phyloP scores from a whole-genome alignment of 2,329 filamentous ascomycete genomes.

The Aspergillus caelatus region DNA sequence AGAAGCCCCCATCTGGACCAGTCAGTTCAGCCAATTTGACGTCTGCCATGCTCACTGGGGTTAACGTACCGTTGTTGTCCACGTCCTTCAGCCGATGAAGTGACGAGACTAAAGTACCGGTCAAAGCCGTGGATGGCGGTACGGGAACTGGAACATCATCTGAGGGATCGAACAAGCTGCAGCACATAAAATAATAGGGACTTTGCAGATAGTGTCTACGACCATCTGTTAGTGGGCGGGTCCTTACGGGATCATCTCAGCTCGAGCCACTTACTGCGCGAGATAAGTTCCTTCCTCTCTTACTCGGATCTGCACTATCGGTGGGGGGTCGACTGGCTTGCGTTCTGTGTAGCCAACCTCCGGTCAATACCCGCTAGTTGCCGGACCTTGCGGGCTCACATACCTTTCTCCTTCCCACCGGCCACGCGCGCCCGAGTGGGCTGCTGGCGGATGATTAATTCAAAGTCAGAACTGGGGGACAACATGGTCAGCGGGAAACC shows the following conservation, averaged over 20 bases:
- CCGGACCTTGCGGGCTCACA: constrained; percentile 12
- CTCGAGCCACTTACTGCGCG: constrained; percentile 57
- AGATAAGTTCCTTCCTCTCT: constrained; percentile 51
- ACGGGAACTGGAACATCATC: constrained; percentile 49
- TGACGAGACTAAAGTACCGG: constrained; percentile 77
- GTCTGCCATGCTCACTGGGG: not conserved
- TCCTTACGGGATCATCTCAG: not conserved
- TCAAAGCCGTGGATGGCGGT: constrained; percentile 58
- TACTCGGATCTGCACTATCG: constrained; percentile 73
- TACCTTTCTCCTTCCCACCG: constrained; percentile 75
- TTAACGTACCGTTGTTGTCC: constrained; percentile 61
- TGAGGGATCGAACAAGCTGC: constrained; percentile 56
- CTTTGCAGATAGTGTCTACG: constrained; percentile 63
- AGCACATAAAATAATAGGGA: constrained; percentile 66
- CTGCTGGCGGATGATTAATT: constrained; percentile 65
- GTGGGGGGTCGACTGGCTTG: constrained; percentile 83
- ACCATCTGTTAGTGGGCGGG: constrained; percentile 20
- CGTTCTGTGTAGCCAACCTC: constrained; percentile 58
- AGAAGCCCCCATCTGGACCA: constrained; percentile 72
- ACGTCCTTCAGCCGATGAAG: constrained; percentile 79
- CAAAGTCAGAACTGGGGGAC: constrained; percentile 56
- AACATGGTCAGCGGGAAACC: constrained; percentile 43
- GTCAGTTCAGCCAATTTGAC: constrained; percentile 9
- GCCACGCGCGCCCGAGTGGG: constrained; percentile 69
- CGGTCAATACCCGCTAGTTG: not conserved